Base-by-base conservation (phyloP, 1,284 basidiomycete genomes). In the Naganishia liquefaciens region DNA sequence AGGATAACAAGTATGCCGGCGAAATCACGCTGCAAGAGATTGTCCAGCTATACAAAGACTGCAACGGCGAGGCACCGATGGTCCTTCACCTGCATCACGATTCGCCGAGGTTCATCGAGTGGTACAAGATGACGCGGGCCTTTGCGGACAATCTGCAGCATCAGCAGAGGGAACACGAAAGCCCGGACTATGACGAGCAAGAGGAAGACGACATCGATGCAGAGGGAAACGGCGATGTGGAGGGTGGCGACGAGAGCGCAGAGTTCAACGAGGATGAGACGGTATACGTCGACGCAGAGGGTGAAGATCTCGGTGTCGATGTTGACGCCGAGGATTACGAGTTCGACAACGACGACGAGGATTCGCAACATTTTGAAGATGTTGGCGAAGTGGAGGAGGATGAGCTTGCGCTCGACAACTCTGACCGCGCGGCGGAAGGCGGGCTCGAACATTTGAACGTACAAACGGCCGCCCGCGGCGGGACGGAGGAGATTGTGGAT, bases 121-220 rank as follows among this genome's bases (percentile, higher is more conserved):
- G 68, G 51, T 76, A 75, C 46, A 70, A 72, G 47, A 69, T 68
- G 9, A 50, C 75, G 19, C 74, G 75, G 52, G 71, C 21, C 42
- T 72, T 49, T 70, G 71, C 33, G 73, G 72, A 46, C 43, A 55
- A 50, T 52, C 65, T 9, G 21, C 27, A 37, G 58, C 54, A 37
- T 33, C 54, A 42, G 17, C 70, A 73, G 60, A 52, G 62, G 30
- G 72, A 73, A 17, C 68, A 70, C 23, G 68, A 66, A 15, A 70
- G 68, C 25, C 63, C 51, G 5, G 64, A 63, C 27, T 71, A 70
- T 39, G 77, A 77, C 70, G 77, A 76, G 75, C 76, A 77, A 66
- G 76, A 76, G 21, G 60, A 77, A 54, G 70, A 64, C 44, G 77
- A 75, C 69, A 72, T 76, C 15, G 75, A 75, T 19, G 19, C 42